These are phyloP conservation scores for Chlorencoelia australis DNA, from an alignment of 2,329 filamentous ascomycete species.

Conservation along the genomic window DNA sequence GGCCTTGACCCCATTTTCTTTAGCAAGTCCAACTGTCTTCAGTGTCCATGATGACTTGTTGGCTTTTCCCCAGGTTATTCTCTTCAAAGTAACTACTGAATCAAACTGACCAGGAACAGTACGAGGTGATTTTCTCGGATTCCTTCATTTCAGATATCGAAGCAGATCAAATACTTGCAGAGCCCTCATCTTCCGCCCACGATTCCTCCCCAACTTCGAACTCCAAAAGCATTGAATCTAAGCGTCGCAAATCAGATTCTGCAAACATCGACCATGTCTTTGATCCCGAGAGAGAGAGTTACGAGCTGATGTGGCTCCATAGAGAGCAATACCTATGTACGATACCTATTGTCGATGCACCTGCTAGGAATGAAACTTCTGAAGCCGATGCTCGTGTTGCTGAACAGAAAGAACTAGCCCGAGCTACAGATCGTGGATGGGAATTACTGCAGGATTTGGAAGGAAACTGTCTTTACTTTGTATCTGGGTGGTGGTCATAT, in stretches of 20 bases:
- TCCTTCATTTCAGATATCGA: constrained; percentile 48
- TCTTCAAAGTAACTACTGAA: too few relatives aligned
- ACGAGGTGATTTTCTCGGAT: constrained; percentile 52
- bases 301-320: constrained; percentile 51
- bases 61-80: constrained; percentile 62
- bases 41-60: constrained; percentile 64
- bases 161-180: constrained; percentile 38
- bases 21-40: constrained; percentile 49
- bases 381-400: constrained; percentile 43
- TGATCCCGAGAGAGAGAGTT: constrained; percentile 26
- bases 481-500: constrained; percentile 69
- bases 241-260: constrained; percentile 7
- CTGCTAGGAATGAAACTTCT: constrained; percentile 37
- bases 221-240: constrained; percentile 19
- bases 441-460: constrained; percentile 59
- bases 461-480: constrained; percentile 59
- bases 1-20: constrained; percentile 27
- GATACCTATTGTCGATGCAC: constrained; percentile 46
- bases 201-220: constrained; percentile 14
- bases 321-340: constrained; percentile 53
- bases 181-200: constrained; percentile 18
- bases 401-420: constrained; percentile 55
- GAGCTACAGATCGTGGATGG: constrained; percentile 56
- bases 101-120: constrained; percentile 36
- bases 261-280: constrained; percentile 7